Evolutionary conservation across 768 basidiomycete genomes (phyloP), one percentile per base, ranked within the genome.

Genomic region (Mycena galericulata): DNA sequence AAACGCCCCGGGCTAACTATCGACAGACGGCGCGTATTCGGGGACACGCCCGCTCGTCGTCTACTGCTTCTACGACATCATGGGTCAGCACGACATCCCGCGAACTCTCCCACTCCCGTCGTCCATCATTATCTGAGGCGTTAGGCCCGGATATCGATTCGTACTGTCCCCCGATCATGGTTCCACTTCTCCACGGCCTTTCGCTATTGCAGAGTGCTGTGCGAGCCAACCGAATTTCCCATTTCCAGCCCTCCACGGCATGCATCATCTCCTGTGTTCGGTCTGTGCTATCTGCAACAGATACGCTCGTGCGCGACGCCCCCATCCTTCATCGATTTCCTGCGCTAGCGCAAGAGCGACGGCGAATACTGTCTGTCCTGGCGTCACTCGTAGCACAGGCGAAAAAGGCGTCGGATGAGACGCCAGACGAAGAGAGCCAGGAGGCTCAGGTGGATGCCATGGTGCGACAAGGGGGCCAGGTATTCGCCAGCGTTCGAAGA

Each of bases 221-320:
- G 22, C 85, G 89, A 46, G 84, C 89, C n/a, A 90, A 90, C 73
- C 89, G 94, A 50, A 80, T 88, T 29, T 81, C 90, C 3, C 97
- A 99, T 79, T 97, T 95, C 74, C 95, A 96, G 75, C 96, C 97
- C 8, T 92, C 96, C 3, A 95, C 97, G 0, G 97, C 96, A 17
- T 96, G 91, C 79, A 92, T 99, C 67, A 96, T 99, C 72, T 96
- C 95, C 15, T 95, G 94, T 60, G 95, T 99, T 51, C 92, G 97
- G 34, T 89, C 91, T 30, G 92, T 97, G 20, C 86, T 99, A 47
- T 88, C 90, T 30, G 88, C 92, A 14, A 90, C 95, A 18, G 93
- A 93, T 65, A 97, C 95, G 62, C 85, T 98, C 26, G 89, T 90
- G 43, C 91, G 94, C 49, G 95, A 97, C 70, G 92, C 95, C 1